Percentiles rank a stretch among this genome's conserved stretches.
phyloP scores from a whole-genome alignment of 306 rosid species.

The Malus orientalis region DNA sequence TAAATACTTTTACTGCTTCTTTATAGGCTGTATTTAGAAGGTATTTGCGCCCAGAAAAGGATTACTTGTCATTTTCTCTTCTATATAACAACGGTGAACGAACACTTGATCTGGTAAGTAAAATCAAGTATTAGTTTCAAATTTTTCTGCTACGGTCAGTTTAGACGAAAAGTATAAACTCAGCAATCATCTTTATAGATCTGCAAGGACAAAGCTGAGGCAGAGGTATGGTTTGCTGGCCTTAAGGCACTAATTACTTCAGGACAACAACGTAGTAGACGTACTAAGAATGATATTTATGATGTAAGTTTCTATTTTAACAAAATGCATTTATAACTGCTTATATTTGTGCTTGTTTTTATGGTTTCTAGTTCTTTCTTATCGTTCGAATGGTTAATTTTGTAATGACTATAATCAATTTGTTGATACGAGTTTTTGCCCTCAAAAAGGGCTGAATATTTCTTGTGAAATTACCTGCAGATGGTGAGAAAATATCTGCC shows the following conservation, averaged over 20 bases:
- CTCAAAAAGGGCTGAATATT: neutral
- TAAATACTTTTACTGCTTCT: constrained; percentile 3
- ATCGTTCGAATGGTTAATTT: neutral
- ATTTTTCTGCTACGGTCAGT: neutral
- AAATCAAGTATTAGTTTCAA: constrained; percentile 4
- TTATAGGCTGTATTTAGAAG: constrained; percentile 87
- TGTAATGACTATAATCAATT: neutral
- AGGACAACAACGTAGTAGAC: constrained; percentile 32
- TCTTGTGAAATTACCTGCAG: neutral
- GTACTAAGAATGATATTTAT: constrained; percentile 43
- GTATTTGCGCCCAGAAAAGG: constrained; percentile 90
- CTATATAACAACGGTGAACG: constrained; percentile 64
- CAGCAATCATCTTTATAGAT: constrained; percentile 39
- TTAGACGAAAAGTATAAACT: constrained; percentile 9
- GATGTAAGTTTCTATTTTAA: constrained; percentile 48
- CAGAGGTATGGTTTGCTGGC: constrained; percentile 72
- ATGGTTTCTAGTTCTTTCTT: neutral
- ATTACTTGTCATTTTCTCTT: constrained; percentile 82
- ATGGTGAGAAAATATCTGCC: neutral
- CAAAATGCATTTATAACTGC: neutral
- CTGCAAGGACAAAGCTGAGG: constrained; percentile 93
- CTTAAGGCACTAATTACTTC: constrained; percentile 65
- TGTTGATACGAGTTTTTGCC: neutral
- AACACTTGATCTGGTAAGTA: constrained; percentile 86
- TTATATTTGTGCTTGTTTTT: neutral